These are phyloP conservation scores for Cucurbita moschata DNA, from an alignment of 306 rosid genomes.

Conservation along the genomic window DNA sequence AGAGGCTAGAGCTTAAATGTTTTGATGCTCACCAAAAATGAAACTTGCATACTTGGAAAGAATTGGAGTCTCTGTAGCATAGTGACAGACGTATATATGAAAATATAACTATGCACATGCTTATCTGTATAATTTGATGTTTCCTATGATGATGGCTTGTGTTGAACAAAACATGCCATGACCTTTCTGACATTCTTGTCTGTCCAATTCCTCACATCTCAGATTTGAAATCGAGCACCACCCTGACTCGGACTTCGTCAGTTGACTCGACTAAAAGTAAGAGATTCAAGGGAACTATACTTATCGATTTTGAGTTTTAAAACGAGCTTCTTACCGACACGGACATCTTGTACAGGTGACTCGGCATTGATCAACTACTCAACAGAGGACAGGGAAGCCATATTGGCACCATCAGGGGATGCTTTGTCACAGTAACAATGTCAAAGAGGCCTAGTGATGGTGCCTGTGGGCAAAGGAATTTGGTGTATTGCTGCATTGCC, in stretches of 20 bases:
- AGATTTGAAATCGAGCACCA: conserved; percentile 21
- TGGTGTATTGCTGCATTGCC: background rate
- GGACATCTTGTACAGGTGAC: conserved; percentile 32
- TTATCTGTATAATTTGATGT: background rate
- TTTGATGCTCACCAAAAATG: background rate
- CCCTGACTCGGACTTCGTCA: conserved; percentile 27
- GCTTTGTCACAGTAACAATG: conserved; percentile 19
- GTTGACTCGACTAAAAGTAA: conserved; percentile 50
- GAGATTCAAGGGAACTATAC: background rate
- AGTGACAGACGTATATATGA: background rate
- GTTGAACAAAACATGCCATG: background rate
- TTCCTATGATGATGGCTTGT: background rate
- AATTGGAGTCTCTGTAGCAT: background rate
- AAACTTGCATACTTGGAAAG: background rate
- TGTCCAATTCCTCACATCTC: conserved; percentile 5
- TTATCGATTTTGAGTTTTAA: background rate
- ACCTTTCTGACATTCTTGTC: background rate
- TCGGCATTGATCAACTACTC: conserved; percentile 16
- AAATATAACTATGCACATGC: background rate
- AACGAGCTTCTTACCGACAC: background rate
- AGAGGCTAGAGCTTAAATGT: background rate
- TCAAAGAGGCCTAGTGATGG: background rate
- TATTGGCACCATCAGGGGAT: conserved; percentile 10
- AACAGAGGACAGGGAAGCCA: background rate
- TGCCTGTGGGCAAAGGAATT: background rate